phyloP scores from a whole-genome alignment of 1,139 yeast species.

The Pichia cactophila region DNA sequence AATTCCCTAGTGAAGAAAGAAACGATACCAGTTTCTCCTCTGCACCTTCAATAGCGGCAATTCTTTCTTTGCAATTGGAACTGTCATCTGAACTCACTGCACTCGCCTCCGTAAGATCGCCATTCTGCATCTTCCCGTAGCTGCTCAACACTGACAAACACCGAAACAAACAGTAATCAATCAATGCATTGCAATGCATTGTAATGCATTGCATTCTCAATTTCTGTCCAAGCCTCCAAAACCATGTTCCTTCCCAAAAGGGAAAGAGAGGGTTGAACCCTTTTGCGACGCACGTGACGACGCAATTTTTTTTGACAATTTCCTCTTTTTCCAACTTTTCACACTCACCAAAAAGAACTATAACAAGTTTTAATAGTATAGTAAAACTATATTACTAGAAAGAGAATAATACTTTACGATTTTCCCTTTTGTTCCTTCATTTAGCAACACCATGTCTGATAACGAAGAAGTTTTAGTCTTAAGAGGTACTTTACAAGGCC shows the following conservation, averaged over 20 bases:
- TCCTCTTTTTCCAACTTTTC: neutral
- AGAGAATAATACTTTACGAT: neutral
- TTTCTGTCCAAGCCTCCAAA: neutral
- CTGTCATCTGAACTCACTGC: neutral
- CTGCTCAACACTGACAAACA: neutral
- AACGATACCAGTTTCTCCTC: constrained; percentile 36
- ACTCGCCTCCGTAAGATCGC: neutral
- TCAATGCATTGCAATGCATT: neutral
- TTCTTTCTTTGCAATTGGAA: constrained; percentile 20
- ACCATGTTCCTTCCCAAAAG: neutral
- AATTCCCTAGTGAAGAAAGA: constrained; percentile 32
- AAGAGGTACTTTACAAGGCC: constrained; percentile 97
- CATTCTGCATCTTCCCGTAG: neutral
- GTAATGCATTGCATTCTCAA: too few relatives aligned
- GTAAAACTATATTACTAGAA: neutral
- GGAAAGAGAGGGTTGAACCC: neutral
- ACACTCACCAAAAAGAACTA: neutral
- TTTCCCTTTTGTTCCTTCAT: neutral
- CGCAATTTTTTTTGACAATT: neutral
- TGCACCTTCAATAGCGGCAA: constrained; percentile 25
- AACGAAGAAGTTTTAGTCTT: constrained; percentile 85
- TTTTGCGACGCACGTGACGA: neutral
- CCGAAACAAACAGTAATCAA: neutral
- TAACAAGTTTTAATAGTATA: too few relatives aligned
- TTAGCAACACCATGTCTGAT: constrained; percentile 22